phyloP scores from a whole-genome alignment of 1,284 basidiomycete species.

The Thecaphora thlaspeos region DNA sequence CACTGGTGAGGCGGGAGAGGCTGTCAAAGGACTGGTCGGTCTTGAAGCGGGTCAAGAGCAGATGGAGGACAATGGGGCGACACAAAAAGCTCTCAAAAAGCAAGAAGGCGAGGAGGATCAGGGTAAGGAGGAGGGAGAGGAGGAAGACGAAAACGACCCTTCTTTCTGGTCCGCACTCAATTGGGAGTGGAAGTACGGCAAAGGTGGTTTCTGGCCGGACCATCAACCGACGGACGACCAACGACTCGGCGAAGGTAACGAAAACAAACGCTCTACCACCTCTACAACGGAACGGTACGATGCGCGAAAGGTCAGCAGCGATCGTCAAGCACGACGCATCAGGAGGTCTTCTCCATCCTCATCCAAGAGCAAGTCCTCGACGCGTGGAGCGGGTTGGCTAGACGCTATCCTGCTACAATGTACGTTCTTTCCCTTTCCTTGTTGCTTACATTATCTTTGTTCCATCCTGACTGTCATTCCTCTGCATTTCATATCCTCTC shows the following conservation, averaged over 20 bases:
- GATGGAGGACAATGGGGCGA: too few relatives aligned
- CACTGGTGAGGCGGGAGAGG: constrained; percentile 26
- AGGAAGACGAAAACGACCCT: constrained; percentile 4
- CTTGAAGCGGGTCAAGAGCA: constrained; percentile 7
- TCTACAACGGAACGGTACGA: background rate
- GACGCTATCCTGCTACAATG: constrained; percentile 25
- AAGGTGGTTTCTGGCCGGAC: constrained; percentile 21
- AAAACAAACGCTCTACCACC: constrained; percentile 1
- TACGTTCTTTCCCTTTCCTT: constrained; percentile 1
- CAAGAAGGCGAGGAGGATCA: background rate
- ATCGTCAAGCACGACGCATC: background rate
- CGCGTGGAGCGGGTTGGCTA: constrained; percentile 10
- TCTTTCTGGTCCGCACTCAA: constrained; percentile 29
- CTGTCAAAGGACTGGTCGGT: constrained; percentile 18
- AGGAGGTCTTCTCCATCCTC: too few relatives aligned
- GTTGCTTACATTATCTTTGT: background rate
- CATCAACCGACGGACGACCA: background rate
- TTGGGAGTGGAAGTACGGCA: constrained; percentile 37
- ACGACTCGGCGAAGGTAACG: too few relatives aligned
- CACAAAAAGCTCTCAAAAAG: too few relatives aligned
- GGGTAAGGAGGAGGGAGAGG: background rate
- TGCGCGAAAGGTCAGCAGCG: background rate
- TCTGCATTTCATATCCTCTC: background rate
- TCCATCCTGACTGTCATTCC: too few relatives aligned
- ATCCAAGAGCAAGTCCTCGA: too few relatives aligned